Evolutionary conservation across 345 rosid genomes (phyloP), one percentile per base, ranked within the genome.

Genomic region (Citrus sinensis): DNA sequence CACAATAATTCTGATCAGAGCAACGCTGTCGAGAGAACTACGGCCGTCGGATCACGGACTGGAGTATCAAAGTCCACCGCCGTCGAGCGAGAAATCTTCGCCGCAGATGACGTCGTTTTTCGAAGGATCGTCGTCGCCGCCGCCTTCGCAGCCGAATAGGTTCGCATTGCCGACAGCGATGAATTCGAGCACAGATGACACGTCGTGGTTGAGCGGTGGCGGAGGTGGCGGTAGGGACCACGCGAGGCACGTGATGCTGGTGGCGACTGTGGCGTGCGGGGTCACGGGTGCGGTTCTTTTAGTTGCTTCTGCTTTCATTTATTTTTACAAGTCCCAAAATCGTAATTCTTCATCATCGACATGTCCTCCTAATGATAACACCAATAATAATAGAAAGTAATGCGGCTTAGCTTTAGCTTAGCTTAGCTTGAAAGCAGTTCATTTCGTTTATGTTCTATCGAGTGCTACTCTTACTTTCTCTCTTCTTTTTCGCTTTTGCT

Each of bases 1-100:
- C 62, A 35, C 75, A 24, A 2, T 75, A 71, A 13, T 83, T 70
- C 46, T 76, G 49, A 6, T 82, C 70, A 17, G 63, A 14, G 71
- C 75, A 29, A 68, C 90, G 5, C 25, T 55, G 30, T 91, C 85
- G 6, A 80, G 89, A 76, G 97, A 91, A 76, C 61, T 90, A 49
- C 87, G 97, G 17, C 95, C 97, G 25, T 85, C 95, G 0, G 88
- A 91, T 69, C 97, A 92, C 82, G 97, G 97, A 7, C 87, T 91
- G 34, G 91, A 78, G 75, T 87, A 84, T 85, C 90, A 86, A 80
- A 61, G 78, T 84, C 70, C 78, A 7, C 89, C 92, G 2, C 90
- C 79, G 40, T 13, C 65, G 10, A 81, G 63, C 37, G 77, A 70
- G 42, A 81, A 83, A 40, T 30, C 72, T 0, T 70, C 90, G 19